Evolutionary conservation across 129 eudicot species (phyloP), one percentile per base, ranked within the genome.

Genomic region (Helichrysum umbraculigerum): DNA sequence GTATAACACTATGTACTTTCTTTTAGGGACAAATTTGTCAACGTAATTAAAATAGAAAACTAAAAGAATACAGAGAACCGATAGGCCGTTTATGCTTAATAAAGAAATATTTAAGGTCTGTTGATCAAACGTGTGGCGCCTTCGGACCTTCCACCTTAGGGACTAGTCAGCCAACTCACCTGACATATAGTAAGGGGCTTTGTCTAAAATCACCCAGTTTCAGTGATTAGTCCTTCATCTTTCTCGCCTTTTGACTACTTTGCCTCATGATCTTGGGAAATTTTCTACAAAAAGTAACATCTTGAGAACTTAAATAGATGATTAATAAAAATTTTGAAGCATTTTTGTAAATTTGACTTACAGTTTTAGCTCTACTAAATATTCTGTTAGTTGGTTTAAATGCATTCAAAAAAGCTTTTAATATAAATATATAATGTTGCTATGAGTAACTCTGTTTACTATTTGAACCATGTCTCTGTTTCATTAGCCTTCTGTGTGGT

Each of bases 371-470:
- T 10, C n/a, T 47, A 17, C 54, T 14, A 14, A 47, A 14, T 14
- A 47, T 2, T 47, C 0, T 14, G 17, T 47, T 11, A 0, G 6
- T 47, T 47, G 15, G 52, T 11, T 47, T 12, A 11, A 14, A 14
- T 47, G 15, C 54, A 47, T 47, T 5, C 6, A 0, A 14, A 47
- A 12, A 47, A 34, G 42, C 41, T 50, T 58, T 35, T 20, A 29
- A 21, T 60, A 60, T 60, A 47, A 9, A 22, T 39, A 47, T 16
- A 47, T 71, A 33, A 29, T 16, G 12, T 6, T 32, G n/a, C 41
- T 15, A 30, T 20, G 20, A 58, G 19, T 68, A 19, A 78, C 17
- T 59, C 22, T 70, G 7, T 50, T 78, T 79, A 25, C 15, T 50
- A 37, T 56, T 17, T 68, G 58, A 72, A 50, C 47, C 29, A 64